phyloP scores from a whole-genome alignment of 2,329 filamentous ascomycete species.

The Colletotrichum sp. region DNA sequence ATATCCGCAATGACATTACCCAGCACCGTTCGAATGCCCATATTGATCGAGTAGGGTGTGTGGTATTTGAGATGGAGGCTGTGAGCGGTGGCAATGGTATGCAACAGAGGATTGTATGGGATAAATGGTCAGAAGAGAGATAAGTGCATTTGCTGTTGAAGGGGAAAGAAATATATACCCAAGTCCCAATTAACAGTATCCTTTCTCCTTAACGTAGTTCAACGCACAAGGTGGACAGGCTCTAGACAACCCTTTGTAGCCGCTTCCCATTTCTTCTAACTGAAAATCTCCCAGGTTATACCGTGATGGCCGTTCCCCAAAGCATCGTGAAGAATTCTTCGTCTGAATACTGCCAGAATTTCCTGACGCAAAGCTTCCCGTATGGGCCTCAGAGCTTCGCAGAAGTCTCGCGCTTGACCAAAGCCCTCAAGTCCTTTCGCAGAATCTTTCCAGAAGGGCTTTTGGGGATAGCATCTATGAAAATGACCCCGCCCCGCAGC shows the following conservation, averaged over 20 bases:
- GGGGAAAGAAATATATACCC: background rate
- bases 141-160: background rate
- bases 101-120: fast-evolving
- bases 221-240: background rate
- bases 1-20: background rate
- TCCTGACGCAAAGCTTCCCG: fast-evolving
- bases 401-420: conserved; percentile 33
- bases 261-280: background rate
- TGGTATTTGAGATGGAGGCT: background rate
- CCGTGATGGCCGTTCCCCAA: background rate
- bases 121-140: background rate
- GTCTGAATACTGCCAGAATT: fast-evolving
- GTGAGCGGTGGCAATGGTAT: background rate
- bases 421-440: conserved; percentile 41
- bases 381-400: background rate
- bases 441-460: conserved; percentile 63
- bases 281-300: background rate
- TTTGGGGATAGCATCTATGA: conserved; percentile 74
- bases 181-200: background rate
- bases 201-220: background rate
- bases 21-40: background rate
- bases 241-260: background rate
- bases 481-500: conserved; percentile 73
- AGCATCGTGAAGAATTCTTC: fast-evolving
- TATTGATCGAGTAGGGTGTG: background rate